Conservation (phyloP, 495 filamentous ascomycete genomes). For the Bombardia bombarda region DNA sequence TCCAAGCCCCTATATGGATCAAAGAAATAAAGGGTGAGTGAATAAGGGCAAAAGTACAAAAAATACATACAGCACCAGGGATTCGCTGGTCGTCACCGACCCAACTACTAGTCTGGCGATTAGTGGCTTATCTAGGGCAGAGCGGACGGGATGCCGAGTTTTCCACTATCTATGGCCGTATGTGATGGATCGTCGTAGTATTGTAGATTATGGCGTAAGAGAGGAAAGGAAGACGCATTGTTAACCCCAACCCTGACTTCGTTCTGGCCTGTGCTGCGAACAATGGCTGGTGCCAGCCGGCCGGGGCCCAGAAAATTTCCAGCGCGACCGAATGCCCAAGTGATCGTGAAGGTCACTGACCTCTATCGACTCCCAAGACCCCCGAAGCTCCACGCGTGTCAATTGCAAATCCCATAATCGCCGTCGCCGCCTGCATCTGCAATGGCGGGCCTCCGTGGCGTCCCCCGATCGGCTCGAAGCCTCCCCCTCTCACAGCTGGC, state of each 20-base stretch:
- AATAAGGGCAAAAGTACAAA: too few species aligned
- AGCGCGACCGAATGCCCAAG: too few species aligned
- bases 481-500: constrained; percentile 19
- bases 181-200: too few species aligned
- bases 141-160: constrained; percentile 46
- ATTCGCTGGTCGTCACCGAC: constrained; percentile 31
- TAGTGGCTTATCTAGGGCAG: constrained; percentile 33
- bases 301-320: background rate
- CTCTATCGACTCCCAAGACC: background rate
- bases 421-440: background rate
- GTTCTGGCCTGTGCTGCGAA: too few species aligned
- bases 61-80: constrained; percentile 33
- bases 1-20: too few species aligned
- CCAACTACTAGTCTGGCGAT: constrained; percentile 32
- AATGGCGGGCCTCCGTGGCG: constrained; percentile 27
- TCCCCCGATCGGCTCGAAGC: constrained; percentile 19
- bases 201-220: too few species aligned
- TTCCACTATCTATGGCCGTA: constrained; percentile 39
- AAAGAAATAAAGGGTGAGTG: too few species aligned
- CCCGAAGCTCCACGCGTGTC: background rate
- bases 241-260: too few species aligned
- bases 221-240: too few species aligned
- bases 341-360: too few species aligned
- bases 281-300: too few species aligned
- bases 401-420: background rate